Percentiles rank a stretch among this genome's conserved stretches.
phyloP scores from a whole-genome alignment of 176 grass and related monocot genomes.

The Luzula sylvatica region DNA sequence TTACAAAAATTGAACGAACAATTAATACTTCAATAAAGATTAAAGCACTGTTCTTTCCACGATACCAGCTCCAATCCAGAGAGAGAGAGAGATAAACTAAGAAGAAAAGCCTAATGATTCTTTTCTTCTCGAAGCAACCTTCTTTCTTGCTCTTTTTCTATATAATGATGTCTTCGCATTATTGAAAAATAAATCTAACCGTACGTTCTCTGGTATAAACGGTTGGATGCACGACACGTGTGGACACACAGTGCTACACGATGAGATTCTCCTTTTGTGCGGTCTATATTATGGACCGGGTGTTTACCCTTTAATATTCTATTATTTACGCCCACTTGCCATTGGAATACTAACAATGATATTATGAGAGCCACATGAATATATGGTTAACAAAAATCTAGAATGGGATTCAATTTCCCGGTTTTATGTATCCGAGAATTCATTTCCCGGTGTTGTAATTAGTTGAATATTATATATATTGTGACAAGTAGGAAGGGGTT shows the following conservation, averaged over 20 bases:
- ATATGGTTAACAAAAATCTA: no score
- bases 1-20: no score
- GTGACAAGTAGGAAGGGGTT: no score
- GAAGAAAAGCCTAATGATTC: conserved; percentile 1
- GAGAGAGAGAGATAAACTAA: not conserved
- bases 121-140: conserved; percentile 32
- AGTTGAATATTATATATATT: no score
- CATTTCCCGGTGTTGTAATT: no score
- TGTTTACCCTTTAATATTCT: no score
- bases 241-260: not conserved
- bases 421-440: no score
- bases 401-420: no score
- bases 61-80: conserved; percentile 3
- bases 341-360: no score
- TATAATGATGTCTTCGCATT: not conserved
- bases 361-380: no score
- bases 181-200: conserved; percentile 17
- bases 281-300: conserved; percentile 21
- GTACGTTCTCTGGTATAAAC: not conserved
- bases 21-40: no score
- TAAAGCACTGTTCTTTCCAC: conserved; percentile 5
- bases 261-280: conserved; percentile 17
- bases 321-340: no score
- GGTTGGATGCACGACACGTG: conserved; percentile 21
- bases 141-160: conserved; percentile 1